A percentile compares a stretch with the other conserved stretches of the same genome.
Evolutionary conservation across 2,329 filamentous ascomycete genomes (phyloP).

Genomic region (Alternaria gansuensis): DNA sequence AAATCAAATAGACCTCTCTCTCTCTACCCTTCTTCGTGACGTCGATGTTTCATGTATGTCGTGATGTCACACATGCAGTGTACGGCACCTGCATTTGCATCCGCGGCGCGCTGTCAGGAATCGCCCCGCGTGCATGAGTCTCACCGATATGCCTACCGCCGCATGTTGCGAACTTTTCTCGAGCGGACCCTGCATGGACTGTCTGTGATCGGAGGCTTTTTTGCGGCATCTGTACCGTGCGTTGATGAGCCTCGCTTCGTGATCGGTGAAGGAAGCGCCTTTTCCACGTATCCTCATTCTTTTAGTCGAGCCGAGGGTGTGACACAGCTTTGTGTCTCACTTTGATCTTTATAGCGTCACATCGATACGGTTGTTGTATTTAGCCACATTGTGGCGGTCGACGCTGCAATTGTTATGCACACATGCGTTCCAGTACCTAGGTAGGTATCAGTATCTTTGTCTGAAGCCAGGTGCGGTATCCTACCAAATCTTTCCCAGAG

Average conservation of each 20-base stretch:
- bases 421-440: not conserved
- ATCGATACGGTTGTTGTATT: not conserved
- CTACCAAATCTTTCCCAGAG: not conserved
- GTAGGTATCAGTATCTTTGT: not conserved
- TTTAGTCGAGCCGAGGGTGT: not conserved
- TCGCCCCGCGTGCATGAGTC: not conserved
- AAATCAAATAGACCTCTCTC: not conserved
- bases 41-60: not conserved
- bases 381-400: not conserved
- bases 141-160: not conserved
- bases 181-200: too few species aligned
- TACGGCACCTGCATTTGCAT: conserved; percentile 3
- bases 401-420: not conserved
- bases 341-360: not conserved
- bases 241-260: not conserved
- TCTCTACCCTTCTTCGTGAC: not conserved
- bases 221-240: not conserved
- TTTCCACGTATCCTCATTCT: not conserved
- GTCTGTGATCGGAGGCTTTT: not conserved
- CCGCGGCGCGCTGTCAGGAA: not conserved
- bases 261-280: not conserved
- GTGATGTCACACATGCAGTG: not conserved
- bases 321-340: conserved; percentile 1
- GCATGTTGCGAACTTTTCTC: not conserved
- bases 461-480: not conserved